Evolutionary conservation across 2,329 filamentous ascomycete genomes (phyloP).

Genomic region (Exserohilum turcica): DNA sequence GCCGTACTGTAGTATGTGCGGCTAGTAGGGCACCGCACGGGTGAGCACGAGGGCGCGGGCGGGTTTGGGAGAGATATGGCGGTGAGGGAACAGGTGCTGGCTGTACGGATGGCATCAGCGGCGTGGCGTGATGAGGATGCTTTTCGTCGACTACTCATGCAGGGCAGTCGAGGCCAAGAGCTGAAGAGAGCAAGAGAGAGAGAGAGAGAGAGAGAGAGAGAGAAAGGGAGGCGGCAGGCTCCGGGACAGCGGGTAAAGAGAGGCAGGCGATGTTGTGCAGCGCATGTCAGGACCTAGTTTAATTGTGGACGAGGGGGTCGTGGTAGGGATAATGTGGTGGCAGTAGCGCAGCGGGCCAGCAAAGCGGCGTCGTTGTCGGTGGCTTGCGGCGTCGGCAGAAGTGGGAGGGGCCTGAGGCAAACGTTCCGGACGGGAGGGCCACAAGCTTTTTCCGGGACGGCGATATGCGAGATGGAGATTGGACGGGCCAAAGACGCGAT

Average conservation of each 20-base stretch:
- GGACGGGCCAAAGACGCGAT: not conserved
- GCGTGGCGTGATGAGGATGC: slow-evolving; percentile 16
- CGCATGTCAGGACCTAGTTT: not conserved
- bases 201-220: not conserved
- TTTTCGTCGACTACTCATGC: slow-evolving; percentile 13
- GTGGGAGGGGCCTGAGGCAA: not conserved
- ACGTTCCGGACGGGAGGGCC: slow-evolving; percentile 6
- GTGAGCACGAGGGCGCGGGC: not conserved
- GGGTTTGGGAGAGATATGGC: slow-evolving; percentile 5
- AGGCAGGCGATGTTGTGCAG: slow-evolving; percentile 1
- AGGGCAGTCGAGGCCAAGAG: slow-evolving; percentile 7
- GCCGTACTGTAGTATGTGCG: slow-evolving; percentile 5
- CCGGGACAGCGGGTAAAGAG: slow-evolving; percentile 6
- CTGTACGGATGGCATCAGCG: slow-evolving; percentile 8
- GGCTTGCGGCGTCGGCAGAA: slow-evolving; percentile 2
- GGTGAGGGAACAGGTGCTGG: slow-evolving; percentile 12
- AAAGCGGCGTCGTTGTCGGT: slow-evolving; percentile 1
- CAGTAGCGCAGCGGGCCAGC: slow-evolving; percentile 6
- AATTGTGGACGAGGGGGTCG: slow-evolving; percentile 7
- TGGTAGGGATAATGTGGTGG: slow-evolving; percentile 6
- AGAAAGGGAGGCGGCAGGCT: not conserved
- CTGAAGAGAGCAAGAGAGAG: slow-evolving; percentile 1
- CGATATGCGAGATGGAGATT: slow-evolving; percentile 5
- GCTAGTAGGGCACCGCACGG: not conserved
- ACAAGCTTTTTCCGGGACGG: slow-evolving; percentile 11